These are phyloP conservation scores for Turritis glabra DNA, from an alignment of 345 rosid genomes.

Conservation along the genomic window DNA sequence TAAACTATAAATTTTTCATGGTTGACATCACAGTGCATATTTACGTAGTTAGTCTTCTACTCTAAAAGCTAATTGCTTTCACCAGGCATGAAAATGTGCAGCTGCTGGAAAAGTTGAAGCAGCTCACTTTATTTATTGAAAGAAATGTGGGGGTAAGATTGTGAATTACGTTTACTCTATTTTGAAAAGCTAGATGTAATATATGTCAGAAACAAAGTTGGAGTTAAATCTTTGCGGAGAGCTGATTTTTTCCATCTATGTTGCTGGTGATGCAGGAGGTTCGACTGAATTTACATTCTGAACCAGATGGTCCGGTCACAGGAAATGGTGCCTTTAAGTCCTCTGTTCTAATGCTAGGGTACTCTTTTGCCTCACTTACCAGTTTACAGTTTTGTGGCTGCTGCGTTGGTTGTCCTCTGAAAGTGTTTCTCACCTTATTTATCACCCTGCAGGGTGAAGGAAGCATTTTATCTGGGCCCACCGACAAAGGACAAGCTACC, in stretches of 20 bases:
- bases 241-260: constrained; percentile 9
- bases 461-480: constrained; percentile 85
- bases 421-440: constrained; percentile 19
- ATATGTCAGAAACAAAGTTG: background rate
- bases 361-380: constrained; percentile 29
- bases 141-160: constrained; percentile 80
- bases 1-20: background rate
- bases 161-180: constrained; percentile 7
- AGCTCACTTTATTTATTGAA: constrained; percentile 77
- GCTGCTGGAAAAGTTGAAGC: constrained; percentile 86
- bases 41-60: constrained; percentile 6
- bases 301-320: constrained; percentile 93
- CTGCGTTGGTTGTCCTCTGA: background rate
- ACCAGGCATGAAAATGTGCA: constrained; percentile 94
- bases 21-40: constrained; percentile 10
- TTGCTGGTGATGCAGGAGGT: constrained; percentile 51
- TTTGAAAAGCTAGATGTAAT: constrained; percentile 5
- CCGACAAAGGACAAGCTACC: constrained; percentile 79
- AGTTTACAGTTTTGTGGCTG: background rate
- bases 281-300: constrained; percentile 75
- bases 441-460: constrained; percentile 61
- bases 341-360: constrained; percentile 87
- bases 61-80: constrained; percentile 34
- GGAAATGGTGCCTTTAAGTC: constrained; percentile 88
- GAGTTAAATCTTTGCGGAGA: background rate